phyloP scores from a whole-genome alignment of 805 yeast genomes.

The Starmerella khaoyaiensis region DNA sequence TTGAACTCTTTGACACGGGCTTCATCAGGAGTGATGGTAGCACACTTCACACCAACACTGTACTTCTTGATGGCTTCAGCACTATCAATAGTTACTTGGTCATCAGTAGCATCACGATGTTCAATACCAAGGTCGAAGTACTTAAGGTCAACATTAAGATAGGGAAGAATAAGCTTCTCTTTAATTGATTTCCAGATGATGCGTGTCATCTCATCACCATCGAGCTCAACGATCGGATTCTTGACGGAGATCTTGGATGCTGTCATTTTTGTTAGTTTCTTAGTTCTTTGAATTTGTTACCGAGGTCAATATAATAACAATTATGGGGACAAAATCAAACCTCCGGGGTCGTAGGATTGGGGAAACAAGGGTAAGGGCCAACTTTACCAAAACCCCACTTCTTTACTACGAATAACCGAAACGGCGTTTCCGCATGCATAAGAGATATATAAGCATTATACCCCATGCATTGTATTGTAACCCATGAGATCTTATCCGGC shows the following conservation, averaged over 20 bases:
- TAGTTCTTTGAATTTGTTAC: neutral
- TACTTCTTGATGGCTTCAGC: constrained; percentile 80
- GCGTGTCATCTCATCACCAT: constrained; percentile 96
- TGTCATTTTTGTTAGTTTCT: constrained; percentile 18
- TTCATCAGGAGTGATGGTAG: constrained; percentile 92
- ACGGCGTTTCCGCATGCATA: too few relatives aligned
- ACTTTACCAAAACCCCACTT: too few relatives aligned
- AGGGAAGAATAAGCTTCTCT: constrained; percentile 74
- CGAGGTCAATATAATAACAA: neutral
- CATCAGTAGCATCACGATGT: constrained; percentile 77
- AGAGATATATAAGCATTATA: too few relatives aligned
- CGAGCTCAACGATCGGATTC: constrained; percentile 91
- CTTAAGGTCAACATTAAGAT: constrained; percentile 72
- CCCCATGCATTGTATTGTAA: too few relatives aligned
- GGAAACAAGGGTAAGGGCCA: neutral
- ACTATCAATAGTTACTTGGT: constrained; percentile 76
- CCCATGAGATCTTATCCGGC: too few relatives aligned
- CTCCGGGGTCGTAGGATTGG: neutral
- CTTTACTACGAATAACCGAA: too few relatives aligned
- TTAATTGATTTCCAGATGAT: constrained; percentile 89
- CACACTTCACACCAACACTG: constrained; percentile 93
- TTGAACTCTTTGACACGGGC: constrained; percentile 83
- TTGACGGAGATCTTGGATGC: constrained; percentile 46
- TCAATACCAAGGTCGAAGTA: constrained; percentile 85
- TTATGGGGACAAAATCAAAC: neutral